phyloP scores from a whole-genome alignment of 495 filamentous ascomycete species.

The Bryoglossum gracile region DNA sequence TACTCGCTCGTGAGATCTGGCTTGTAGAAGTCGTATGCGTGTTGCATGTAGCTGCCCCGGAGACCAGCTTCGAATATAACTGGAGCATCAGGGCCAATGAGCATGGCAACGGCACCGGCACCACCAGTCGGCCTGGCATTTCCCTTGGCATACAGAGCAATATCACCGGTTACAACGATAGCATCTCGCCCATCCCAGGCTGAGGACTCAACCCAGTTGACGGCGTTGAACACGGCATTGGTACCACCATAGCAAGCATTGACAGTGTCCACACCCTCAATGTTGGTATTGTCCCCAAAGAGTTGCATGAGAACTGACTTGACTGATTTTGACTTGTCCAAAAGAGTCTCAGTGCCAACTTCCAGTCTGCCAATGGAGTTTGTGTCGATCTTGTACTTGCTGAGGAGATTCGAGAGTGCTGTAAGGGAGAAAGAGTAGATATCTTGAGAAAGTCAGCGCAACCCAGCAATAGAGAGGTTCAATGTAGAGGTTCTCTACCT shows the following conservation, averaged over 20 bases:
- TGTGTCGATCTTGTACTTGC: conserved; percentile 90
- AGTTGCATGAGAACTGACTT: conserved; percentile 99
- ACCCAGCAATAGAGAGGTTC: conserved; percentile 26
- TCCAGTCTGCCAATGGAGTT: conserved; percentile 88
- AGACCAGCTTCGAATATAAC: conserved; percentile 87
- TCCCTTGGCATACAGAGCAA: conserved; percentile 96
- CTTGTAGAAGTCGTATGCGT: conserved; percentile 99
- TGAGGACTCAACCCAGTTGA: conserved; percentile 98
- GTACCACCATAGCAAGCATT: conserved; percentile 99
- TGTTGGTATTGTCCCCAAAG: conserved; percentile 78
- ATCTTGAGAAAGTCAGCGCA: conserved; percentile 47
- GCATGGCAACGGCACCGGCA: conserved; percentile 88
- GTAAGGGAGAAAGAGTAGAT: conserved; percentile 97
- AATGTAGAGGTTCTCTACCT: conserved; percentile 49
- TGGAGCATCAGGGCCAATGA: conserved; percentile 89
- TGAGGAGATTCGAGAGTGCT: conserved; percentile 75
- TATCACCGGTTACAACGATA: conserved; percentile 91
- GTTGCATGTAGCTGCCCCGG: conserved; percentile 85
- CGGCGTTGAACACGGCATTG: conserved; percentile 91
- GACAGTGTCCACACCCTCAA: conserved; percentile 93
- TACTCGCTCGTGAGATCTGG: conserved; percentile 97
- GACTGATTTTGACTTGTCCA: conserved; percentile 99
- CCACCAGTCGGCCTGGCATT: conserved; percentile 92
- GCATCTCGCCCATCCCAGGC: conserved; percentile 95
- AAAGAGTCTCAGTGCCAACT: conserved; percentile 94